Evolutionary conservation across 2,329 filamentous ascomycete genomes (phyloP).

Genomic region (Stagonosporopsis chrysanthemi): DNA sequence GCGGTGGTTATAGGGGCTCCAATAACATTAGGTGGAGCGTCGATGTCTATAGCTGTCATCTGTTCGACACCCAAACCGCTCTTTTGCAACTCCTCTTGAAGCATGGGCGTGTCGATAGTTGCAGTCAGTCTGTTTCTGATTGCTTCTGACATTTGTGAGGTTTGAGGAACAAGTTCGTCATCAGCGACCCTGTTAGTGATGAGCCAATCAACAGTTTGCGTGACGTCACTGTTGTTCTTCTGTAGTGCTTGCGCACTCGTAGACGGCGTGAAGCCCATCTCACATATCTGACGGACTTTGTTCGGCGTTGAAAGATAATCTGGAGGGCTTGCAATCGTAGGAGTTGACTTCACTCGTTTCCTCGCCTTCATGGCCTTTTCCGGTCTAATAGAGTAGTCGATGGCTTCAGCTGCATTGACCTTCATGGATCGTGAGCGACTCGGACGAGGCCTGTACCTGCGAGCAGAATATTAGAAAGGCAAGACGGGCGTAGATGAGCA

Average conservation of each 20-base stretch:
- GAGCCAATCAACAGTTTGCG: constrained; percentile 43
- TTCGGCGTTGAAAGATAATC: constrained; percentile 32
- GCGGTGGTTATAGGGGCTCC: not conserved
- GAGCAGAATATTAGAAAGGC: not conserved
- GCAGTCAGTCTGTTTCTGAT: not conserved
- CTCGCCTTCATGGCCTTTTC: constrained; percentile 35
- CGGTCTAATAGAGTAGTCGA: constrained; percentile 42
- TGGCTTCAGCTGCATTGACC: constrained; percentile 24
- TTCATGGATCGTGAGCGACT: constrained; percentile 48
- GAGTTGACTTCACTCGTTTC: constrained; percentile 37
- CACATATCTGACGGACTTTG: constrained; percentile 43
- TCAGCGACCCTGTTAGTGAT: constrained; percentile 33
- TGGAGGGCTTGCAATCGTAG: constrained; percentile 5
- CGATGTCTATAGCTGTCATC: not conserved
- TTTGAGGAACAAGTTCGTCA: constrained; percentile 40
- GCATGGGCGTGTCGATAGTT: not conserved
- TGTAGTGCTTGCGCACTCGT: constrained; percentile 37
- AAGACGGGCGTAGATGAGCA: not conserved
- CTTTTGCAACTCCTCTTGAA: not conserved
- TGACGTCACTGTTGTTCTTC: constrained; percentile 40
- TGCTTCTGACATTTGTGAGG: not conserved
- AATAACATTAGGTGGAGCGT: not conserved
- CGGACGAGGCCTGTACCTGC: constrained; percentile 43
- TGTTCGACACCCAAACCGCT: not conserved
- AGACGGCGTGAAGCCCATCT: constrained; percentile 47